Percentiles rank a stretch among this genome's conserved stretches.
These are phyloP conservation scores for Fusarium robinianum DNA, from an alignment of 2,329 filamentous ascomycete species.

Conservation along the genomic window DNA sequence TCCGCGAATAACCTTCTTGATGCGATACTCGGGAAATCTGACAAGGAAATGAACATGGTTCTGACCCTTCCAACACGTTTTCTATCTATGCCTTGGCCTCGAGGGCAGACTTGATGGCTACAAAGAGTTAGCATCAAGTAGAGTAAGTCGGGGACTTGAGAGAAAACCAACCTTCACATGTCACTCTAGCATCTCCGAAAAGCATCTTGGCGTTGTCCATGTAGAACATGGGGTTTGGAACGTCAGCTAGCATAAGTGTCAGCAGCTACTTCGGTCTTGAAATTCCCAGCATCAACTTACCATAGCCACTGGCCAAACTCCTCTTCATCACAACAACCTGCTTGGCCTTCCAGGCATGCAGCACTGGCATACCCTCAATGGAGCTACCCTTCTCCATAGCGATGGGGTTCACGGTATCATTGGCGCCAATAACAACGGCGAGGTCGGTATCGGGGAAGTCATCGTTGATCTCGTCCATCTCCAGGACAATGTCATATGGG, in stretches of 20 bases:
- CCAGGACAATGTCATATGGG: conserved; percentile 88
- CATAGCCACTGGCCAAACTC: conserved; percentile 85
- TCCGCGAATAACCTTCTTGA: conserved; percentile 17
- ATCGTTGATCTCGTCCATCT: conserved; percentile 97
- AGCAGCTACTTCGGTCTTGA: conserved; percentile 3
- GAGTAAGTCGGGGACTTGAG: too few species aligned
- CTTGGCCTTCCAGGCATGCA: conserved; percentile 94
- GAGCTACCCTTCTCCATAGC: conserved; percentile 80
- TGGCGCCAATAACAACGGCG: conserved; percentile 86
- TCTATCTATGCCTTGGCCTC: conserved; percentile 40
- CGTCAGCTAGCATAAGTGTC: conserved; percentile 67
- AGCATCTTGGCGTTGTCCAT: conserved; percentile 90
- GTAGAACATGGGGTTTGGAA: conserved; percentile 92
- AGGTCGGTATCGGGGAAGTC: conserved; percentile 86
- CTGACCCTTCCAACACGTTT: background rate
- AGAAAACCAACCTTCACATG: conserved; percentile 70
- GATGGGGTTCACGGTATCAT: conserved; percentile 91
- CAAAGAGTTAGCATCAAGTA: conserved; percentile 29
- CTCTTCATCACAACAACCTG: conserved; percentile 93
- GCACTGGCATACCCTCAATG: conserved; percentile 90
- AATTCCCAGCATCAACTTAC: conserved; percentile 48
- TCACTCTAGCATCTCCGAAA: conserved; percentile 85
- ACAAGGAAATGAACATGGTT: conserved; percentile 1
- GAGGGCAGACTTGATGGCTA: conserved; percentile 49
- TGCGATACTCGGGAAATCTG: conserved; percentile 21